phyloP scores from a whole-genome alignment of 352 stramenopile genomes.

The Pythium folliculosum region DNA sequence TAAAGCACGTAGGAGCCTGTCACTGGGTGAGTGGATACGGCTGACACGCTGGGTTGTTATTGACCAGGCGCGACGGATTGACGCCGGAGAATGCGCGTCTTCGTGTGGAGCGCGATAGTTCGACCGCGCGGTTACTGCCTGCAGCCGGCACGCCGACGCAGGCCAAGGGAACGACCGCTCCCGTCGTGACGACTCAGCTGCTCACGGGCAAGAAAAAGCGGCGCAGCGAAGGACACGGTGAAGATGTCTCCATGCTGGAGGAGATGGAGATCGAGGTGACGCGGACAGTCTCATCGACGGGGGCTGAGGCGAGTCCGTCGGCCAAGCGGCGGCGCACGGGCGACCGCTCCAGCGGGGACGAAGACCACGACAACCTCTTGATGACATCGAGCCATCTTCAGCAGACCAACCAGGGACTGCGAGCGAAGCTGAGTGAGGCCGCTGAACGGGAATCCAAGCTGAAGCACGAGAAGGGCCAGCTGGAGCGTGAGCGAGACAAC shows the following conservation, averaged over 20 bases:
- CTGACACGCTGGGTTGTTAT: background rate
- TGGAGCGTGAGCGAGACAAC: background rate
- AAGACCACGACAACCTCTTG: constrained; percentile 5
- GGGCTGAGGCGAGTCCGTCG: background rate
- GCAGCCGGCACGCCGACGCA: background rate
- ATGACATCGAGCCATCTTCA: constrained; percentile 10
- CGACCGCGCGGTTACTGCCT: background rate
- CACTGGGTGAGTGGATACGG: no score
- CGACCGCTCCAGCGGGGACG: background rate
- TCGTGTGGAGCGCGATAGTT: constrained; percentile 10
- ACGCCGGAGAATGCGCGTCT: constrained; percentile 24
- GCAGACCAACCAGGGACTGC: constrained; percentile 22
- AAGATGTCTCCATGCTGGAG: constrained; percentile 3
- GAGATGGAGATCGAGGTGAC: constrained; percentile 26
- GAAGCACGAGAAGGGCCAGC: constrained; percentile 11
- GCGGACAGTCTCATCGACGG: background rate
- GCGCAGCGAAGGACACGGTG: background rate
- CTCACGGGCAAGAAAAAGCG: constrained; percentile 13
- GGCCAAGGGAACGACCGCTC: background rate
- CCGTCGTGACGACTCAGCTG: constrained; percentile 1
- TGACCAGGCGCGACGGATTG: constrained; percentile 17
- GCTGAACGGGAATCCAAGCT: constrained; percentile 16
- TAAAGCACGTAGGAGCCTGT: no score
- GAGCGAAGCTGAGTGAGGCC: constrained; percentile 15
- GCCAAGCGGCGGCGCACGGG: constrained; percentile 11